phyloP scores from a whole-genome alignment of 2,329 filamentous ascomycete species.

The Xylariales sp. region DNA sequence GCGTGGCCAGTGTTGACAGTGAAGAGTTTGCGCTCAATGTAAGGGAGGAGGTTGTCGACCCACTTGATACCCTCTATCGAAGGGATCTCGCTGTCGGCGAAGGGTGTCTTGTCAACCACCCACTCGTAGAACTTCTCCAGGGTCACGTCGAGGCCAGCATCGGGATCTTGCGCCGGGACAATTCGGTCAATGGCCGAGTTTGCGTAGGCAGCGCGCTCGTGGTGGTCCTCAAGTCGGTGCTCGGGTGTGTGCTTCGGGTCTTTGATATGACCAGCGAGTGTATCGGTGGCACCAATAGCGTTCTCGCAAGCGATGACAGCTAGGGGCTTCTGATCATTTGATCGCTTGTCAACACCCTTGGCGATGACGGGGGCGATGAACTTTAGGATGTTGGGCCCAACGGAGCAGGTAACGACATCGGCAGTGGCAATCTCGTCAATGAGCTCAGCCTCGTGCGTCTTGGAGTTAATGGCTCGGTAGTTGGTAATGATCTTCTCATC shows the following conservation, averaged over 20 bases:
- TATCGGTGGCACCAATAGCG: slow-evolving; percentile 89
- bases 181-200: slow-evolving; percentile 99
- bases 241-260: slow-evolving; percentile 65
- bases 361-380: slow-evolving; percentile 95
- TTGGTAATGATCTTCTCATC: slow-evolving; percentile 81
- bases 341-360: slow-evolving; percentile 80
- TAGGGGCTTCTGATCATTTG: slow-evolving; percentile 59
- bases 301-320: slow-evolving; percentile 98
- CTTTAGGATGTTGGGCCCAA: slow-evolving; percentile 92
- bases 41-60: slow-evolving; percentile 86
- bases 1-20: slow-evolving; percentile 99
- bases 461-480: slow-evolving; percentile 96
- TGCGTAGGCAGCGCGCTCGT: slow-evolving; percentile 78
- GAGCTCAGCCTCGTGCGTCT: slow-evolving; percentile 74
- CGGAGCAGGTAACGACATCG: slow-evolving; percentile 91
- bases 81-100: slow-evolving; percentile 65
- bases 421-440: slow-evolving; percentile 81
- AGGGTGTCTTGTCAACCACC: slow-evolving; percentile 88
- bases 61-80: slow-evolving; percentile 85
- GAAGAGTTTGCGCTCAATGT: slow-evolving; percentile 99
- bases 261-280: slow-evolving; percentile 77
- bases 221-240: slow-evolving; percentile 62
- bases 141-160: slow-evolving; percentile 81
- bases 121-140: slow-evolving; percentile 99
- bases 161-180: slow-evolving; percentile 79